Evolutionary conservation across 2,329 filamentous ascomycete species (phyloP).

Genomic region (Botrytis galanthina): DNA sequence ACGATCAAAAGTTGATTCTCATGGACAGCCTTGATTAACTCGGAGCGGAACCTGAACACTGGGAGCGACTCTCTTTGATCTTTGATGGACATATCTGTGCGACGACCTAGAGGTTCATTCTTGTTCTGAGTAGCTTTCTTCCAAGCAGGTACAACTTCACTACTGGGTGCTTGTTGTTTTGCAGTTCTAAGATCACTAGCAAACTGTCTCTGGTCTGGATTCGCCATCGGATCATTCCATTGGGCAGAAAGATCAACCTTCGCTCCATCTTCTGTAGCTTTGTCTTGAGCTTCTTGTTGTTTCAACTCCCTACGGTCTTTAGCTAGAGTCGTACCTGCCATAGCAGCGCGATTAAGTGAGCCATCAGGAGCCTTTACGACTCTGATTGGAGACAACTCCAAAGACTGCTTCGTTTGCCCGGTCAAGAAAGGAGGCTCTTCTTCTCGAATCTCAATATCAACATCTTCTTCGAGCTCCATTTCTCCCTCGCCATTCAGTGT

Average conservation of each 20-base stretch:
- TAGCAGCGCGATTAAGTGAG: conserved; percentile 94
- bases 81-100: conserved; percentile 89
- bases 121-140: conserved; percentile 79
- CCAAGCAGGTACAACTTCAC: conserved; percentile 83
- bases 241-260: conserved; percentile 84
- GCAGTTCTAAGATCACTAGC: conserved; percentile 78
- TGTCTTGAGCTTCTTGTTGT: conserved; percentile 81
- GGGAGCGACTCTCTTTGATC: conserved; percentile 88
- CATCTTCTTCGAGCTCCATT: conserved; percentile 90
- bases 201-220: conserved; percentile 81
- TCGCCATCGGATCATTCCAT: conserved; percentile 97
- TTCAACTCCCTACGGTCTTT: conserved; percentile 87
- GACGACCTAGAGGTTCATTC: conserved; percentile 77
- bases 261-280: conserved; percentile 67
- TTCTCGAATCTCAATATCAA: conserved; percentile 94
- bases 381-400: conserved; percentile 91
- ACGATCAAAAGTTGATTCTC: conserved; percentile 93
- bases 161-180: conserved; percentile 54
- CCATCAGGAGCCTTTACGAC: conserved; percentile 97
- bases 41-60: conserved; percentile 82
- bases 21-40: conserved; percentile 81
- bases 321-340: conserved; percentile 83
- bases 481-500: conserved; percentile 81
- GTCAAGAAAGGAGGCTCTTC: conserved; percentile 95
- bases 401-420: conserved; percentile 92